Conservation (phyloP, 192 early-diverging fungal species). For the Rhizophagus prolifer region DNA sequence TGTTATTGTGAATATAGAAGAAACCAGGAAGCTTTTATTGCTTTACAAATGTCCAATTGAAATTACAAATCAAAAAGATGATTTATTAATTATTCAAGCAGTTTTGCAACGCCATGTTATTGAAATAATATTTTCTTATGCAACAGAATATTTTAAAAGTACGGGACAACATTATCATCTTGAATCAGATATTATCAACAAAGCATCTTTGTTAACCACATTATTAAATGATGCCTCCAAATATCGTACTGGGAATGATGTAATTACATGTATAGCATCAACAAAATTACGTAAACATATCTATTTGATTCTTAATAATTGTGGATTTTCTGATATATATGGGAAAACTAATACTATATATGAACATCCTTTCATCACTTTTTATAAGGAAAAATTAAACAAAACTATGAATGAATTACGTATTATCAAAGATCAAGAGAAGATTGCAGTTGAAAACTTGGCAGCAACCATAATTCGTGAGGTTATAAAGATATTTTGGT, state of each 20-base stretch:
- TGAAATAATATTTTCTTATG: not conserved
- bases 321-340: not conserved
- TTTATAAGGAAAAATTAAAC: not conserved
- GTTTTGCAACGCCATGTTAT: not conserved
- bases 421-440: not conserved
- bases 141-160: not conserved
- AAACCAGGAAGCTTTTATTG: not conserved
- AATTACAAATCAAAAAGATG: not conserved
- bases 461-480: not conserved
- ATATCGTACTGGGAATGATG: not conserved
- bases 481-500: not conserved
- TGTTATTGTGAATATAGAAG: not conserved
- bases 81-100: not conserved
- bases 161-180: not conserved
- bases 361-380: not conserved
- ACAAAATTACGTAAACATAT: not conserved
- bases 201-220: too few species aligned
- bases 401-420: not conserved
- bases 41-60: not conserved
- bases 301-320: not conserved
- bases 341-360: too few species aligned
- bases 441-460: not conserved
- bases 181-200: not conserved
- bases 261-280: not conserved
- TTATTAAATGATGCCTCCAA: not conserved